These are phyloP conservation scores for Cutaneotrichosporon sp. DNA, from an alignment of 1,284 basidiomycete species.

Conservation along the genomic window DNA sequence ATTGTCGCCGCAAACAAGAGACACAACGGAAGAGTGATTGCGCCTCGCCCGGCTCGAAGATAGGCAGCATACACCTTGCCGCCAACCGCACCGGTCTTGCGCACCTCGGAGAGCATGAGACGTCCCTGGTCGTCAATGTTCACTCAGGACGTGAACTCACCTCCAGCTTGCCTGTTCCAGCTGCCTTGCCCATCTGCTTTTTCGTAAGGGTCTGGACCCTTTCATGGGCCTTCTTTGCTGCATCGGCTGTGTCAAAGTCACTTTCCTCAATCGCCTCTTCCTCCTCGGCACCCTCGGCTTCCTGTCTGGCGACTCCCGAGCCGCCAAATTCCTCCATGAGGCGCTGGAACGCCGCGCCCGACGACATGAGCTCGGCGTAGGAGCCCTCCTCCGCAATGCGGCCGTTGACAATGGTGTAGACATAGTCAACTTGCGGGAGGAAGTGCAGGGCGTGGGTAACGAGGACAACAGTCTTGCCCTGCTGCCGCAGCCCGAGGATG, in stretches of 20 bases:
- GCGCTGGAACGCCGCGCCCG: slow-evolving; percentile 56
- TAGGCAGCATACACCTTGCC: slow-evolving; percentile 64
- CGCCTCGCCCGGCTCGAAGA: slow-evolving; percentile 59
- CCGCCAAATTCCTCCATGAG: slow-evolving; percentile 64
- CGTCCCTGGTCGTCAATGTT: slow-evolving; percentile 21
- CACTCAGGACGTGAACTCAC: slow-evolving; percentile 19
- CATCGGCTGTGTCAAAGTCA: slow-evolving; percentile 13
- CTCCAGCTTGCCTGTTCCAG: slow-evolving; percentile 59
- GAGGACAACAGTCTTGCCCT: slow-evolving; percentile 70
- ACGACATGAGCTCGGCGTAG: slow-evolving; percentile 55
- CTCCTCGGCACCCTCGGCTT: slow-evolving; percentile 50
- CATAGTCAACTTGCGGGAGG: slow-evolving; percentile 24
- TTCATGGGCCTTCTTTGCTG: background rate
- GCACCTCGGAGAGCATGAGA: slow-evolving; percentile 44
- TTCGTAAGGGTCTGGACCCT: slow-evolving; percentile 20
- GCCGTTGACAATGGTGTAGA: slow-evolving; percentile 55
- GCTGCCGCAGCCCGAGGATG: slow-evolving; percentile 56
- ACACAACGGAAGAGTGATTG: slow-evolving; percentile 57
- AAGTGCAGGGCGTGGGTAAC: slow-evolving; percentile 52
- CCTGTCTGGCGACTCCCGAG: slow-evolving; percentile 44
- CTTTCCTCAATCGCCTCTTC: slow-evolving; percentile 34
- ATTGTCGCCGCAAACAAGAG: slow-evolving; percentile 57
- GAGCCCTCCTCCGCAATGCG: slow-evolving; percentile 62
- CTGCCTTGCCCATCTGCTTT: slow-evolving; percentile 49
- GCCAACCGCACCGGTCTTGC: slow-evolving; percentile 62